Evolutionary conservation across 129 eudicot genomes (phyloP).

Genomic region (Lactuca sativa): DNA sequence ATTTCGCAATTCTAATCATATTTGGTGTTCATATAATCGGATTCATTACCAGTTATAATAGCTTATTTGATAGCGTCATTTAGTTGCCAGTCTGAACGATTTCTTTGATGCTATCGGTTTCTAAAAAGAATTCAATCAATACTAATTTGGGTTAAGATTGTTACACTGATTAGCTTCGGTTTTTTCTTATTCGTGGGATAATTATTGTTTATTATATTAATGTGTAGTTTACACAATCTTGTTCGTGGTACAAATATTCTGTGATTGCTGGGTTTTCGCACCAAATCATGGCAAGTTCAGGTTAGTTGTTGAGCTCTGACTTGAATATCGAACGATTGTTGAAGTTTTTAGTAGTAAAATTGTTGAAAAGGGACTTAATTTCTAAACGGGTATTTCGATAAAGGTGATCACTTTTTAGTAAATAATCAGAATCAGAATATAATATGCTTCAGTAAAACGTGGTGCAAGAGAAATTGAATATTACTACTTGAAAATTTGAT

Average conservation of each 20-base stretch:
- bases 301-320: constrained; percentile 39
- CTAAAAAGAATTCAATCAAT: neutral
- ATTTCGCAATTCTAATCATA: constrained; percentile 14
- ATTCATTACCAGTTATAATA: neutral
- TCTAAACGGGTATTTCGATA: neutral
- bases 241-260: constrained; percentile 40
- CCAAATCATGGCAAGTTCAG: constrained; percentile 69
- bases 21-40: constrained; percentile 8
- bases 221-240: constrained; percentile 49
- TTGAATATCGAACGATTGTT: neutral
- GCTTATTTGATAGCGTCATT: neutral
- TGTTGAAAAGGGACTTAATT: neutral
- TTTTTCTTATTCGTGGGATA: neutral
- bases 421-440: neutral
- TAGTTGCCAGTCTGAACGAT: neutral
- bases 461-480: neutral
- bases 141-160: constrained; percentile 1
- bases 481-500: neutral
- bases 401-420: neutral
- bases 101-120: neutral
- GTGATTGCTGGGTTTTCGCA: constrained; percentile 45
- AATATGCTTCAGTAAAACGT: neutral
- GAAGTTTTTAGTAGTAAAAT: constrained; percentile 6
- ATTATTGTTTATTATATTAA: constrained; percentile 3
- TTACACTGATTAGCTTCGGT: constrained; percentile 1